Evolutionary conservation across 1,139 yeast genomes (phyloP), one percentile per base, ranked within the genome.

Genomic region (Taiozyma sp.): DNA sequence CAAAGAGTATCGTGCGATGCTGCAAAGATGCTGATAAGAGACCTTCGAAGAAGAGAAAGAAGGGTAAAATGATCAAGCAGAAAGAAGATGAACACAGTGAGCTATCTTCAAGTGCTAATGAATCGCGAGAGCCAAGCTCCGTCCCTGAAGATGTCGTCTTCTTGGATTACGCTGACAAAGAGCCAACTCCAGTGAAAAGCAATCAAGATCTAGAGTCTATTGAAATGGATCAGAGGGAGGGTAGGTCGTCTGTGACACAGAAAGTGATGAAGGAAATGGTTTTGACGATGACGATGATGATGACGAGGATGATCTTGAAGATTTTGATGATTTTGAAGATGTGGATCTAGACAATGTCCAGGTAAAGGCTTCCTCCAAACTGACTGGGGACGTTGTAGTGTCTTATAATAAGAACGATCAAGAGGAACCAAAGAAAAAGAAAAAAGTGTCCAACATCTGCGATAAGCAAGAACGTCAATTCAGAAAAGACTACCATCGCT

Each of bases 401-500:
- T 62, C 68, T 1, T 46, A 64, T 3, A 56, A 60, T 16, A 47
- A 52, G 27, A 40, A 47, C 22, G 42, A 45, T 34, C 49, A 52
- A 22, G 44, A 49, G 34, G 55, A 48, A 38, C 44, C 53, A 58
- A 48, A 52, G 61, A 19, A 19, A 19, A 42, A 66, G 46, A 50
- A 52, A 40, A 53, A 60, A 48, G 57, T 62, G 43, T 59, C 69
- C 27, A 67, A 70, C 50, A 66, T 76, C 4, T 74, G 84, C 24
- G 60, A 78, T 36, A 75, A 73, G 52, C 84, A 79, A 46, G 92
- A 87, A 58, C 71, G 87, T 28, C 63, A 64, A 1, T 67, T 64
- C 43, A 70, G 97, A 30, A 69, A 71, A 46, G 56, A 66, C 0
- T 68, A 83, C 16, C 97, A 92, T 65, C 77, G 81, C 67, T 61